These are phyloP conservation scores for Rhinocladiella similis DNA, from an alignment of 2,329 filamentous ascomycete species.

Conservation along the genomic window DNA sequence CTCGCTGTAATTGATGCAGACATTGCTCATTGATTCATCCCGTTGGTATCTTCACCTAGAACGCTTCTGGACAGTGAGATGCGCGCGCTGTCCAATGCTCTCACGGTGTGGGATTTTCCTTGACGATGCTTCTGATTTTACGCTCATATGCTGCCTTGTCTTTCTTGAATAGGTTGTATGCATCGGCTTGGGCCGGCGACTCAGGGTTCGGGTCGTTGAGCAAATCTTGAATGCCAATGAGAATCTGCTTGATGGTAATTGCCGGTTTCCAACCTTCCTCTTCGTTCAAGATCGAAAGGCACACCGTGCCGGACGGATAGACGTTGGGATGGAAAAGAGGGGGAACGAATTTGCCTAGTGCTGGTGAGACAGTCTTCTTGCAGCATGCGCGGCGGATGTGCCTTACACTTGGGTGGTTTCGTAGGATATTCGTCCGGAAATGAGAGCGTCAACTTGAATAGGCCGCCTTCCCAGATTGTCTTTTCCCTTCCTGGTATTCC, in stretches of 20 bases:
- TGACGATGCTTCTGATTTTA: slow-evolving; percentile 81
- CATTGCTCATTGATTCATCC: slow-evolving; percentile 5
- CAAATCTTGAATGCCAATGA: slow-evolving; percentile 92
- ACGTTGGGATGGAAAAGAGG: slow-evolving; percentile 98
- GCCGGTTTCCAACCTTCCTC: slow-evolving; percentile 98
- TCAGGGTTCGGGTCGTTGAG: slow-evolving; percentile 97
- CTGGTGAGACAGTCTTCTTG: slow-evolving; percentile 17
- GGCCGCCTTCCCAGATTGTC: slow-evolving; percentile 95
- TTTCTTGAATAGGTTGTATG: slow-evolving; percentile 95
- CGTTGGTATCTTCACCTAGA: not conserved
- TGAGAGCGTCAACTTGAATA: slow-evolving; percentile 89
- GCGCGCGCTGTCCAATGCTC: not conserved
- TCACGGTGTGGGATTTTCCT: slow-evolving; percentile 73
- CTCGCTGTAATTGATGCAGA: slow-evolving; percentile 15
- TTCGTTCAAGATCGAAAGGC: slow-evolving; percentile 94
- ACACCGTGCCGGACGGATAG: slow-evolving; percentile 96
- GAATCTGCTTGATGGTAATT: slow-evolving; percentile 97
- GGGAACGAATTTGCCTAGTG: slow-evolving; percentile 86
- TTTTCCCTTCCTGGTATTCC: slow-evolving; percentile 94
- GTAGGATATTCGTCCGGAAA: slow-evolving; percentile 99
- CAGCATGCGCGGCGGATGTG: not conserved
- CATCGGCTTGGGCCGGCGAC: slow-evolving; percentile 93
- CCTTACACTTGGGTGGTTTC: slow-evolving; percentile 94
- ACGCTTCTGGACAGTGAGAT: not conserved
- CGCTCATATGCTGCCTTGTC: slow-evolving; percentile 85